Conservation (phyloP, 2,329 filamentous ascomycete genomes). For the Metarhizium album region DNA sequence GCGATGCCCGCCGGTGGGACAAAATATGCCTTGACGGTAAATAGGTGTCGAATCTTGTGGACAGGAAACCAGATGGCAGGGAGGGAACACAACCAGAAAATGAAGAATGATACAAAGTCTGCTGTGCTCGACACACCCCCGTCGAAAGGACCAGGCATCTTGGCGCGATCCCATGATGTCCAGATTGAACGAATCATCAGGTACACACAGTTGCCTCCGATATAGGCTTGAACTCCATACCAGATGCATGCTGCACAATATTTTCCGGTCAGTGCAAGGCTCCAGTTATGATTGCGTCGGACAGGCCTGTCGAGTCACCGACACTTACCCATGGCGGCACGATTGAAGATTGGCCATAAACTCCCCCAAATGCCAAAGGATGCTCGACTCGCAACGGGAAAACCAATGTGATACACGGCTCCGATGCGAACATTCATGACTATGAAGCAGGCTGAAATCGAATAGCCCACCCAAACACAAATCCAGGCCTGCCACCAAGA, state of each 20-base stretch:
- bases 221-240: constrained; percentile 80
- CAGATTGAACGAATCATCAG: constrained; percentile 85
- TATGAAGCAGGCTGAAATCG: constrained; percentile 65
- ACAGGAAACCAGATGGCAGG: constrained; percentile 86
- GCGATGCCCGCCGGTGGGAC: constrained; percentile 75
- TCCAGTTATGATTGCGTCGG: neutral
- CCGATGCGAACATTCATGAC: constrained; percentile 73
- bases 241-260: constrained; percentile 56
- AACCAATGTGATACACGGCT: constrained; percentile 79
- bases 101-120: constrained; percentile 70
- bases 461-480: constrained; percentile 82
- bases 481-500: constrained; percentile 90
- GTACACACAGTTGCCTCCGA: constrained; percentile 75
- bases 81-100: constrained; percentile 74
- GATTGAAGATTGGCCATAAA: constrained; percentile 81
- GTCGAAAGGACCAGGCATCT: constrained; percentile 57
- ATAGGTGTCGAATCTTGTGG: constrained; percentile 78
- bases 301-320: neutral
- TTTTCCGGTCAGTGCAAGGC: neutral
- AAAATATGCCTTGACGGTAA: constrained; percentile 80
- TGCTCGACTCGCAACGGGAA: constrained; percentile 67
- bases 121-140: constrained; percentile 57
- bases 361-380: constrained; percentile 86
- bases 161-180: constrained; percentile 50
- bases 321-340: constrained; percentile 61